Percentiles rank a stretch among this genome's conserved stretches.
Evolutionary conservation across 352 stramenopile species (phyloP).

Genomic region (Phytophthora niederhauseri): DNA sequence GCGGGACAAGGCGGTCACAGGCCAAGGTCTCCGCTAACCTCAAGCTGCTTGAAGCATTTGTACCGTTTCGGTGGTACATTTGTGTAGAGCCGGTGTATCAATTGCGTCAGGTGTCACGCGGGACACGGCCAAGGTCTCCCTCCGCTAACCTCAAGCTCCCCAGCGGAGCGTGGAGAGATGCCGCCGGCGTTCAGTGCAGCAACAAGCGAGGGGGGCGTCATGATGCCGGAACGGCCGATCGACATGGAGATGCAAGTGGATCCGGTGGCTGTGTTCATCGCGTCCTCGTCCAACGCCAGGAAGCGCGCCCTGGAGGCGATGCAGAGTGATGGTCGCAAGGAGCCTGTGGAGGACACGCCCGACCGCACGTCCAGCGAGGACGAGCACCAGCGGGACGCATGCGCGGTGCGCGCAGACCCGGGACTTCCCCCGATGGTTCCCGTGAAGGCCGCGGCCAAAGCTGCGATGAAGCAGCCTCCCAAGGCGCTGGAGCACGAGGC

Average conservation of each 20-base stretch:
- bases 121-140: background rate
- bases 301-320: slow-evolving; percentile 1
- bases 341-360: slow-evolving; percentile 10
- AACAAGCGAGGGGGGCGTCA: background rate
- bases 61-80: background rate
- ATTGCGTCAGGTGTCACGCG: background rate
- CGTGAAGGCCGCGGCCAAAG: slow-evolving; percentile 2
- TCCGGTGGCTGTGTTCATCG: background rate
- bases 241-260: background rate
- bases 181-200: background rate
- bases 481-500: background rate
- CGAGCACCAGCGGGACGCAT: slow-evolving; percentile 6
- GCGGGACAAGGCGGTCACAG: slow-evolving; percentile 1
- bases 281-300: background rate
- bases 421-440: slow-evolving; percentile 8
- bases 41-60: background rate
- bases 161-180: background rate
- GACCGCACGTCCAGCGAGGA: slow-evolving; percentile 31
- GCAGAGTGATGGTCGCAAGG: slow-evolving; percentile 20
- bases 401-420: background rate
- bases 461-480: background rate
- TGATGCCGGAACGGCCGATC: background rate
- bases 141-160: background rate
- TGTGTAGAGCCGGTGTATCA: background rate
- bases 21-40: background rate